Base-by-base conservation (phyloP, 148 eudicot genomes). In the Heliamphora exappendiculata region DNA sequence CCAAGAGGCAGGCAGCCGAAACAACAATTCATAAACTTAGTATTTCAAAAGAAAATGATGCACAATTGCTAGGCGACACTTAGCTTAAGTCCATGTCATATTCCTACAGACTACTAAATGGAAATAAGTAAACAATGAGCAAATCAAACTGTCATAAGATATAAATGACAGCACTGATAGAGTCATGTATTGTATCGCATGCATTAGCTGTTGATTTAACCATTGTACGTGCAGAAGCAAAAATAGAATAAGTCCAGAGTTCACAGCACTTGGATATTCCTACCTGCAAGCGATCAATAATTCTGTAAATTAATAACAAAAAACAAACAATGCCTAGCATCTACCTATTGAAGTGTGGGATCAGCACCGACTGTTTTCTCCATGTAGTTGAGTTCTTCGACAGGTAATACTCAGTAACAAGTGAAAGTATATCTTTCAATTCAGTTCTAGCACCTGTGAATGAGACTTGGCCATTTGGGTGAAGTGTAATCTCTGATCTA, bases 321-420 rank as follows among this genome's bases (percentile, higher is more conserved):
- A 17, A 20, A 1, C n/a, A 64, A 64, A 54, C 22, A 47, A 45
- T 63, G 24, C 22, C 11, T 10, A 26, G 57, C 11, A 66, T 59
- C 53, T 78, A 92, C 95, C 93, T 85, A 75, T 85, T 83, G 44
- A 92, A 90, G 73, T 85, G 78, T 19, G 97, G 97, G 66, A 92
- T 85, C 58, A 92, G 80, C 80, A 78, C 39, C 45, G 88, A 74
- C 76, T 80, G 89, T 70, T 79, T 82, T 64, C 82, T 75, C 81
- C 81, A 80, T 16, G 62, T 80, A 42, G 67, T 75, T 53, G 84
- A 59, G 60, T 84, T 85, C 78, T 87, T 89, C 41, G 77, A 71
- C 33, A 84, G 51, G 57, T 82, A 58, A 51, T 88, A 80, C 72
- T 84, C 90, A 20, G 86, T 83, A 69, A 87, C 55, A 81, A 83